Evolutionary conservation across 495 filamentous ascomycete genomes (phyloP), one percentile per base, ranked within the genome.

Genomic region (Niebla homalea): DNA sequence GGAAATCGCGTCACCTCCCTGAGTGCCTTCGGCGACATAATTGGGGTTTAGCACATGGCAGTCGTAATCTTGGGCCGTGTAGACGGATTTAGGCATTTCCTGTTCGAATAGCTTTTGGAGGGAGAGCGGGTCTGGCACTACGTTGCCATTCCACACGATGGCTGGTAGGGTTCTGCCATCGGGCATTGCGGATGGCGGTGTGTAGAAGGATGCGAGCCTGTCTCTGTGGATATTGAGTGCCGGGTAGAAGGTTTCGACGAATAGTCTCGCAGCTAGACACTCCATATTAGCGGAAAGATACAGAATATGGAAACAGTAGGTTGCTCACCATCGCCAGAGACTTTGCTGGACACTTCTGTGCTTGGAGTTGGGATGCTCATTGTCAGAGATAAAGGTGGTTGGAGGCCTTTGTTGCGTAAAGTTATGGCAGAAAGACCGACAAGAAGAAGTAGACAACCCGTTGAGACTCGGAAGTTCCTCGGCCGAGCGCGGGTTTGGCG

Each of bases 21-120:
- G 70, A 16, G 62, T 44, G 1, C 66, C 70, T 21, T 64, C 59
- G 0, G 67, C 32, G 23, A 58, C 60, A 65, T 78, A 84, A 51
- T 75, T 71, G 18, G 71, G 71, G 64, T 89, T 87, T 56, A 92
- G 67, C 38, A 87, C 74, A 45, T 89, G 84, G 59, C 76, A 80
- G 63, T 92, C 83, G 50, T 76, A 80, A 6, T 70, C 74, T 55
- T 81, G 76, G 4, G 84, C 70, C 40, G 85, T 80, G 62, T 85
- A 82, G 45, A 71, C 65, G 0, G 76, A 57, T 15, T 64, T 57
- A 1, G 81, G 76, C 76, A 84, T 83, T 51, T 79, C 66, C 19
- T 75, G 74, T 46, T 75, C 65, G 50, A 81, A 81, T 22, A 80
- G 72, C 4, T 71, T 67, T 39, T 82, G 76, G 37, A 85, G 72